These are phyloP conservation scores for Hirschfeldia incana DNA, from an alignment of 345 rosid species.

Conservation along the genomic window DNA sequence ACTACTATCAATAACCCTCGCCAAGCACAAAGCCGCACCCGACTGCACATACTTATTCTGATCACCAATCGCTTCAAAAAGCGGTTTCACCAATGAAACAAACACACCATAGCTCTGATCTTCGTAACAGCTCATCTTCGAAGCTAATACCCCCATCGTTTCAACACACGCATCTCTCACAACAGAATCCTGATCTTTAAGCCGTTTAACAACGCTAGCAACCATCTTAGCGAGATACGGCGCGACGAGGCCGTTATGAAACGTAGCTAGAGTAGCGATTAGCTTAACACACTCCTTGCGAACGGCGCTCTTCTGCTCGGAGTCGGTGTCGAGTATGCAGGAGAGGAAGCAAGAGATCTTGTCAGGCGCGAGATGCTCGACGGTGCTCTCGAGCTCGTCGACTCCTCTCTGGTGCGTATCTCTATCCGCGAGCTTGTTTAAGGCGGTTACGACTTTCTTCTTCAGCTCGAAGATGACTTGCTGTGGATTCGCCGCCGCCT, in stretches of 20 bases:
- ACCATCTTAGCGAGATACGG: slow-evolving; percentile 74
- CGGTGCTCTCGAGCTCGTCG: slow-evolving; percentile 76
- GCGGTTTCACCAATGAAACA: slow-evolving; percentile 68
- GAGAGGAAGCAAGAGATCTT: slow-evolving; percentile 69
- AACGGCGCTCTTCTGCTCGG: slow-evolving; percentile 68
- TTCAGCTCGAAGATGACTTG: slow-evolving; percentile 66
- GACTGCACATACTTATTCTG: slow-evolving; percentile 86
- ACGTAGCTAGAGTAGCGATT: slow-evolving; percentile 60
- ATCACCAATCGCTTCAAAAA: slow-evolving; percentile 89
- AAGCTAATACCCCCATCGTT: slow-evolving; percentile 72
- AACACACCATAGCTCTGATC: slow-evolving; percentile 54
- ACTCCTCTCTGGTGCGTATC: slow-evolving; percentile 82
- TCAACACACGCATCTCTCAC: slow-evolving; percentile 89
- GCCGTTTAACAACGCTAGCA: slow-evolving; percentile 74
- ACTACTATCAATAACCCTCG: slow-evolving; percentile 64
- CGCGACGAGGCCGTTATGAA: slow-evolving; percentile 50
- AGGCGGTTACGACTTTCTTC: slow-evolving; percentile 66
- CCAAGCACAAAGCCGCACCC: slow-evolving; percentile 88
- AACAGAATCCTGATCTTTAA: slow-evolving; percentile 80
- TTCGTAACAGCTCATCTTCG: slow-evolving; percentile 47
- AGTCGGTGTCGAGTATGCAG: slow-evolving; percentile 70
- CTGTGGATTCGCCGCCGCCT: slow-evolving; percentile 42
- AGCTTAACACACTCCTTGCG: slow-evolving; percentile 73
- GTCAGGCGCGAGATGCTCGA: slow-evolving; percentile 56
- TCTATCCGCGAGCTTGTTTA: slow-evolving; percentile 86